Conservation (phyloP, 257 asterid genomes). For the Jacaranda mimosifolia region DNA sequence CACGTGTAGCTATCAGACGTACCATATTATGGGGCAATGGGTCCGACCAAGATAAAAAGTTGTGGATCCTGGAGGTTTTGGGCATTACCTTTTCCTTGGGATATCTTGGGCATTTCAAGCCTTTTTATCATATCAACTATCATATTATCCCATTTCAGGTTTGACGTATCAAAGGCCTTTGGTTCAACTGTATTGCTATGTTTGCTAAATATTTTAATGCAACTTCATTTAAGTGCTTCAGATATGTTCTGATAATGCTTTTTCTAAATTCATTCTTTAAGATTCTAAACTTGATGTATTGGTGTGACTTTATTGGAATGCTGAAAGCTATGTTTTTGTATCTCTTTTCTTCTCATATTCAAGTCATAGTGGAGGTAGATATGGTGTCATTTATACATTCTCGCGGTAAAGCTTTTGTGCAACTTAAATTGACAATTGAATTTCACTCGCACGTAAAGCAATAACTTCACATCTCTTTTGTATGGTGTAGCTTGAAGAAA, state of each 20-base stretch:
- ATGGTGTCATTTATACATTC: background rate
- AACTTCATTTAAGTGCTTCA: background rate
- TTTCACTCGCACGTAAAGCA: constrained; percentile 19
- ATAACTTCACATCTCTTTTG: constrained; percentile 3
- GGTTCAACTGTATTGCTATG: background rate
- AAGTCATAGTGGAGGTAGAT: background rate
- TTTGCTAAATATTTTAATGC: background rate
- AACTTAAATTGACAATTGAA: background rate
- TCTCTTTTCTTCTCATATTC: background rate
- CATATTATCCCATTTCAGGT: background rate
- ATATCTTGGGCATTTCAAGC: too few species aligned
- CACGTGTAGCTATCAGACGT: too few species aligned
- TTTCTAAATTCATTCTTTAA: background rate
- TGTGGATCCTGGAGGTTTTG: too few species aligned
- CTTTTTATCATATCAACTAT: too few species aligned
- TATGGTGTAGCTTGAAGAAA: background rate
- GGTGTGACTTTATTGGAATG: background rate
- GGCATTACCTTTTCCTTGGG: too few species aligned
- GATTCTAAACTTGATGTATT: background rate
- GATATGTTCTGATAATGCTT: background rate
- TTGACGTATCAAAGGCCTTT: background rate
- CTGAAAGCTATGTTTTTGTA: constrained; percentile 1
- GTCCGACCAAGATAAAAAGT: too few species aligned
- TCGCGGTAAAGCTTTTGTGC: background rate
- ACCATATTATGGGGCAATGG: too few species aligned